Evolutionary conservation across 352 stramenopile genomes (phyloP).

Genomic region (Peronospora belbahrii): DNA sequence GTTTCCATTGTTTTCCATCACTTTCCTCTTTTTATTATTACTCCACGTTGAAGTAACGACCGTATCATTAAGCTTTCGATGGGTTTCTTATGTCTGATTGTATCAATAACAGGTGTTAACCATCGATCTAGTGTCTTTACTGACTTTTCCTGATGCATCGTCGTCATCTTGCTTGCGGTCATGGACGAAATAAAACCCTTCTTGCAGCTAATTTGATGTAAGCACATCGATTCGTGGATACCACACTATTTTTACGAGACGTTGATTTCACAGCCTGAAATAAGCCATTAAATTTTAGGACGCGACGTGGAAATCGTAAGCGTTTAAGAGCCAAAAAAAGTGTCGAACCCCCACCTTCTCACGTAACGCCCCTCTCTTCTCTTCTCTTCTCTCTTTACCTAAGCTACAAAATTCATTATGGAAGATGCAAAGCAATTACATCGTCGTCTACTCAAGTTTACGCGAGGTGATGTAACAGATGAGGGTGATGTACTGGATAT

Average conservation of each 20-base stretch:
- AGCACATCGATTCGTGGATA: too few species aligned
- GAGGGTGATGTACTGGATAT: slow-evolving; percentile 49
- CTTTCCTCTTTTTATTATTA: neutral
- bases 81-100: slow-evolving; percentile 10
- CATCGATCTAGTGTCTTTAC: slow-evolving; percentile 51
- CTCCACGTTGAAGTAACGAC: neutral
- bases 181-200: too few species aligned
- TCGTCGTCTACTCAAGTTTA: slow-evolving; percentile 65
- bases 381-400: too few species aligned
- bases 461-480: slow-evolving; percentile 52
- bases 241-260: too few species aligned
- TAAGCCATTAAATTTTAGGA: too few species aligned
- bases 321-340: slow-evolving; percentile 8
- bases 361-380: too few species aligned
- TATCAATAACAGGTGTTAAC: slow-evolving; percentile 32
- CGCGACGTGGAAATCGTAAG: slow-evolving; percentile 12
- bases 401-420: slow-evolving; percentile 27
- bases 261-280: too few species aligned
- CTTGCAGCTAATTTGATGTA: too few species aligned
- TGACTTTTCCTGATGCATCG: slow-evolving; percentile 12
- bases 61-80: slow-evolving; percentile 2
- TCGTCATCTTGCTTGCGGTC: slow-evolving; percentile 6
- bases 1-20: slow-evolving; percentile 14
- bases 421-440: slow-evolving; percentile 62
- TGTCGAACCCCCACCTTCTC: too few species aligned